phyloP scores from a whole-genome alignment of 208 protist genomes.

The Leptomonas pyrrhocoris region DNA sequence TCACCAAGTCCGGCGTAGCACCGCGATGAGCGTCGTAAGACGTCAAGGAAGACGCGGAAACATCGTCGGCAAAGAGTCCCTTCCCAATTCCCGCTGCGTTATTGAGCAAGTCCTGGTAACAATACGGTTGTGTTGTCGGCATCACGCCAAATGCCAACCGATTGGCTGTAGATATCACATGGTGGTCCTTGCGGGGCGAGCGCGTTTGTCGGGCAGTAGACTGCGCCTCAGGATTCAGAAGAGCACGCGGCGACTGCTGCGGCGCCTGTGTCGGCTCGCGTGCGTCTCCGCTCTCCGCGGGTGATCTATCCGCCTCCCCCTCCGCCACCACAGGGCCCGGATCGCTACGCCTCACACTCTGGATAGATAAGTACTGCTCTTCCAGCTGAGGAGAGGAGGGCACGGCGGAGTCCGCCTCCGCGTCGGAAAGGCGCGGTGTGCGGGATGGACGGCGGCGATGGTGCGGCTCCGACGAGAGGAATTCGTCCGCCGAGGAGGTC shows the following conservation, averaged over 20 bases:
- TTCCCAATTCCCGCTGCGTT: not conserved
- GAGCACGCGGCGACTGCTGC: not conserved
- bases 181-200: not conserved
- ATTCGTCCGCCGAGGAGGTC: not conserved
- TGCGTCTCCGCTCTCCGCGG: not conserved
- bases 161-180: not conserved
- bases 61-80: not conserved
- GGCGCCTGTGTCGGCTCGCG: not conserved
- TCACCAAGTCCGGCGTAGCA: not conserved
- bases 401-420: not conserved
- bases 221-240: not conserved
- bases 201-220: too few relatives aligned
- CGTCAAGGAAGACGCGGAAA: not conserved
- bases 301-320: not conserved
- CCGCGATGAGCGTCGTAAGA: not conserved
- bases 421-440: conserved; percentile 16
- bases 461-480: not conserved
- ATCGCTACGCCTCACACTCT: not conserved
- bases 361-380: conserved; percentile 1
- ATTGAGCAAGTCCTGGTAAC: conserved; percentile 2
- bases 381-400: not conserved
- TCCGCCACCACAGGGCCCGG: not conserved
- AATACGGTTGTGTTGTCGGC: conserved; percentile 33
- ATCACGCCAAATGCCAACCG: not conserved
- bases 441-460: conserved; percentile 11